phyloP scores from a whole-genome alignment of 169 alveolate species.

The Eimeria necatrix region DNA sequence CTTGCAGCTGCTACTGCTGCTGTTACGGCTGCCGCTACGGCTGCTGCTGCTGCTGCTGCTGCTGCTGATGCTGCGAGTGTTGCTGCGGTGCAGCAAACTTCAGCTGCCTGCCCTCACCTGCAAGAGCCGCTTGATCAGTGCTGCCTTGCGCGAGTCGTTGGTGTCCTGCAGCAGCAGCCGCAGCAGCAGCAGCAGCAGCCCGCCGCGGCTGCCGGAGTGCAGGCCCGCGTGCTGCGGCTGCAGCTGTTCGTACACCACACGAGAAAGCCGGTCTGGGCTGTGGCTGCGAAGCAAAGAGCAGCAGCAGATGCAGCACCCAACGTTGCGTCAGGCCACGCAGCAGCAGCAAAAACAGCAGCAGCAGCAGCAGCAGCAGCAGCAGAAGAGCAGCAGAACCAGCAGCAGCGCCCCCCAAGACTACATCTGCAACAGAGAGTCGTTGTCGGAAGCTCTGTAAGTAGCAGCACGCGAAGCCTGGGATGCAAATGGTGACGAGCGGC shows the following conservation, averaged over 20 bases:
- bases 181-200: neutral
- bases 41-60: neutral
- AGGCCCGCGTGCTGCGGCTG: too few relatives aligned
- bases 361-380: too few relatives aligned
- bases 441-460: neutral
- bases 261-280: neutral
- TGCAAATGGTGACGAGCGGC: neutral
- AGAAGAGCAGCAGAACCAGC: too few relatives aligned
- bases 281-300: neutral
- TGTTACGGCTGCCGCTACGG: neutral
- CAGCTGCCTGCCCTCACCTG: neutral
- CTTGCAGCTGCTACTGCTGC: conserved; percentile 52
- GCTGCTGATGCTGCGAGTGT: too few relatives aligned
- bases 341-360: too few relatives aligned
- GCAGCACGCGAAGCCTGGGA: too few relatives aligned
- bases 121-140: neutral
- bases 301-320: too few relatives aligned
- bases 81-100: neutral
- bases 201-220: too few relatives aligned
- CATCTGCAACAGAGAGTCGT: neutral
- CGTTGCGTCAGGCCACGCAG: too few relatives aligned
- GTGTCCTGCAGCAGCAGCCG: neutral
- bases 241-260: neutral
- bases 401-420: neutral
- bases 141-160: neutral